A percentile compares a stretch with the other conserved stretches of the same genome.
Evolutionary conservation across 441 rosid genomes (phyloP).

Genomic region (Cnidoscolus chayamansa): DNA sequence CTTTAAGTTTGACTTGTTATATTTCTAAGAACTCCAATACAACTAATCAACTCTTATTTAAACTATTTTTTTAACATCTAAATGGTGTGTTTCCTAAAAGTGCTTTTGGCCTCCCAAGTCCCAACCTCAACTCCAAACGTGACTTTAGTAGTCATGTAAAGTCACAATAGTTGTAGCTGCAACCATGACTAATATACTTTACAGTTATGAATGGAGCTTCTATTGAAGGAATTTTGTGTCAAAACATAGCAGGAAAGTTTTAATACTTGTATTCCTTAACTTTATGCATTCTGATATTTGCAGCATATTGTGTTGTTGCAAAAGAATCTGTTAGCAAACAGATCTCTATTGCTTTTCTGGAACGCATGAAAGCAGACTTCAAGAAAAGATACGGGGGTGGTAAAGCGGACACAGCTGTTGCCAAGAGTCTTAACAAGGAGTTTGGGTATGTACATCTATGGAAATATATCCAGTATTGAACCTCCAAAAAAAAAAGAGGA

Average conservation of each 20-base stretch:
- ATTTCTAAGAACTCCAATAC: no score
- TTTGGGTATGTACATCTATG: conserved; percentile 56
- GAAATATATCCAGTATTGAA: background rate
- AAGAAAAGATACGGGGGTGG: conserved; percentile 88
- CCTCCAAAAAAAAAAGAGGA: background rate
- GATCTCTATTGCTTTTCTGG: conserved; percentile 77
- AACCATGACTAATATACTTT: background rate
- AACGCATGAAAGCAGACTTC: conserved; percentile 86
- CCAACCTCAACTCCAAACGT: no score
- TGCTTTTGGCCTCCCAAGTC: no score
- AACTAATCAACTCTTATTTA: no score
- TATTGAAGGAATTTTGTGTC: background rate
- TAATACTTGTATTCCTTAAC: conserved; percentile 18
- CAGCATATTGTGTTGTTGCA: conserved; percentile 94
- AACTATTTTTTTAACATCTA: no score
- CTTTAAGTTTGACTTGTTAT: no score
- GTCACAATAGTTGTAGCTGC: background rate
- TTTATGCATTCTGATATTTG: conserved; percentile 21
- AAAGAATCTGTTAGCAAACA: conserved; percentile 84
- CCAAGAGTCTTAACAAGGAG: conserved; percentile 90
- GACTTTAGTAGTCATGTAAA: background rate
- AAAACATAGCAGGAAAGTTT: conserved; percentile 9
- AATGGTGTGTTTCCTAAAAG: no score
- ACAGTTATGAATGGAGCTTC: background rate
- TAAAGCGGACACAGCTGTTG: conserved; percentile 80